Conservation (phyloP, 441 rosid species). For the Jatropha multifida region DNA sequence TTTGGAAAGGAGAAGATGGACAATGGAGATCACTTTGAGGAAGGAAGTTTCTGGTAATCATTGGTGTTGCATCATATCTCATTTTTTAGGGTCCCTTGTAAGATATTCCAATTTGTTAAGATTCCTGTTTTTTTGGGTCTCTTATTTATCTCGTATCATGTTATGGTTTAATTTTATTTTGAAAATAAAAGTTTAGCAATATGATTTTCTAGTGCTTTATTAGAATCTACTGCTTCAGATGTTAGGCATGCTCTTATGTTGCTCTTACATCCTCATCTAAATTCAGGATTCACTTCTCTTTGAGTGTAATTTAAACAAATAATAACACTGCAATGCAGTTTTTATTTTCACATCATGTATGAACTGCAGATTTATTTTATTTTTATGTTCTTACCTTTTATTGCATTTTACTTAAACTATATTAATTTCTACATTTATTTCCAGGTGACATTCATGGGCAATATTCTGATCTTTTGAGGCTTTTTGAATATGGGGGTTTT, state of each 20-base stretch:
- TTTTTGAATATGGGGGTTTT: constrained; percentile 89
- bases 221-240: not conserved
- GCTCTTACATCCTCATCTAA: not conserved
- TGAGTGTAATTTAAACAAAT: not conserved
- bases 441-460: constrained; percentile 96
- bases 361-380: not conserved
- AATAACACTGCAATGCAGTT: not conserved
- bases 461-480: constrained; percentile 86
- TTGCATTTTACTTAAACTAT: not conserved
- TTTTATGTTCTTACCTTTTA: not conserved
- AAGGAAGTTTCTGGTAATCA: not conserved
- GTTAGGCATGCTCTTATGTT: not conserved
- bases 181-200: not conserved
- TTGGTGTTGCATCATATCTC: not conserved
- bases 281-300: not conserved
- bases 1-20: not conserved
- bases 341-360: not conserved
- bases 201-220: not conserved
- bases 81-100: not conserved
- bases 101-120: not conserved
- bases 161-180: not conserved
- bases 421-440: constrained; percentile 15
- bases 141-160: no score
- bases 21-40: not conserved
- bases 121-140: not conserved